Evolutionary conservation across 805 yeast species (phyloP).

Genomic region (Saccharomycopsis oosterbeekiorum): DNA sequence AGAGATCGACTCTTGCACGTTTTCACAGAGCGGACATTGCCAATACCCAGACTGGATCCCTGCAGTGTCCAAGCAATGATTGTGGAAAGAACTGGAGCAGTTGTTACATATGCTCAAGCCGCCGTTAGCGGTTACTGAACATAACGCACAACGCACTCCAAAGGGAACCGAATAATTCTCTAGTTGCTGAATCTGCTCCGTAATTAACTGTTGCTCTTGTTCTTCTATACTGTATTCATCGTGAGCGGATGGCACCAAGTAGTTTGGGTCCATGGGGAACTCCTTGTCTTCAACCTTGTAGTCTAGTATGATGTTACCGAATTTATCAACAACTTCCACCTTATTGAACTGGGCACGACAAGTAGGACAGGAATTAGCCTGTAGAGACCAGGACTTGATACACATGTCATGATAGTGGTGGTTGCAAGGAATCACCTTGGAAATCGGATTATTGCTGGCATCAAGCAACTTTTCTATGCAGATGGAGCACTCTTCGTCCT

Average conservation of each 20-base stretch:
- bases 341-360: constrained; percentile 40
- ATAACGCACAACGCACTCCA: constrained; percentile 7
- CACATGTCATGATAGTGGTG: constrained; percentile 52
- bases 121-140: constrained; percentile 11
- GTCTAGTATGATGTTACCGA: constrained; percentile 17
- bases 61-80: constrained; percentile 30
- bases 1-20: constrained; percentile 26
- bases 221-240: not conserved
- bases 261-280: constrained; percentile 11
- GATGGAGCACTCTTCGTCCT: constrained; percentile 41
- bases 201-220: constrained; percentile 1
- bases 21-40: constrained; percentile 46
- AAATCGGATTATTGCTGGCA: constrained; percentile 17
- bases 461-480: constrained; percentile 38
- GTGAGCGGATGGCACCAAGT: constrained; percentile 7
- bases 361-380: constrained; percentile 52
- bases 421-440: constrained; percentile 34
- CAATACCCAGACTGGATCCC: constrained; percentile 24
- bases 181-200: not conserved
- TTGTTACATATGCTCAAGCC: constrained; percentile 16
- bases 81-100: constrained; percentile 27
- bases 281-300: constrained; percentile 17
- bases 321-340: constrained; percentile 26
- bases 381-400: constrained; percentile 44
- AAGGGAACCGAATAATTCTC: constrained; percentile 4